Evolutionary conservation across 2,329 filamentous ascomycete genomes (phyloP), one percentile per base, ranked within the genome.

Genomic region (Boeremia lycopersici): DNA sequence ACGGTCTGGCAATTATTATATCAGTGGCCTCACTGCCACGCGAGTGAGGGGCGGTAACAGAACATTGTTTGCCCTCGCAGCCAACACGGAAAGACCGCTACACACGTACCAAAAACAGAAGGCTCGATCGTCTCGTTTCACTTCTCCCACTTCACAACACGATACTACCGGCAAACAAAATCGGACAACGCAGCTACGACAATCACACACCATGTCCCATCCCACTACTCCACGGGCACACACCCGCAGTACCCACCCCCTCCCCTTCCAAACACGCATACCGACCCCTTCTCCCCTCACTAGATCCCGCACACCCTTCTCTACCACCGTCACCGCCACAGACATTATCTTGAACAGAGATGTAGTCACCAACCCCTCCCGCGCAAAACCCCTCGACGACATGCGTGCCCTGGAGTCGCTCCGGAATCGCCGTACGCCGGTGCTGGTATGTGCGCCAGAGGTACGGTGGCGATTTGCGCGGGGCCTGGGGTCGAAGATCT

Each of bases 391-490:
- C 6, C 25, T 19, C n/a, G 25, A 45, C 0, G 12, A 50, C 26
- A n/a, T 38, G n/a, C 48, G 53, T 6, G 38, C 31, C n/a, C 39
- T 56, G 1, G 52, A 48, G 7, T 44, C 53, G 2, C 23, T 44
- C 17, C 53, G 53, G 23, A 28, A 33, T 15, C 53, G 53, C 7
- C 34, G 44, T 33, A 52, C 53, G 6, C 53, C 53, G 10, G 35
- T 40, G 11, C 53, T 56, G 11, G 30, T 52, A 23, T 52, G 52
- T 23, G 53, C 53, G 12, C 53, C 53, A 26, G 48, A 48, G 8
- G 25, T 56, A 4, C 23, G 17, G 19, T 56, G 53, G 48, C 39
- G 35, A 6, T 26, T 50, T 17, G 25, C 23, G 29, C 41, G 8
- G 9, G 25, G 10, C 17, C n/a, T 23, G 19, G 19, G 2, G 19